Conservation (phyloP, 2,329 filamentous ascomycete genomes). For the Calonectria naviculata region DNA sequence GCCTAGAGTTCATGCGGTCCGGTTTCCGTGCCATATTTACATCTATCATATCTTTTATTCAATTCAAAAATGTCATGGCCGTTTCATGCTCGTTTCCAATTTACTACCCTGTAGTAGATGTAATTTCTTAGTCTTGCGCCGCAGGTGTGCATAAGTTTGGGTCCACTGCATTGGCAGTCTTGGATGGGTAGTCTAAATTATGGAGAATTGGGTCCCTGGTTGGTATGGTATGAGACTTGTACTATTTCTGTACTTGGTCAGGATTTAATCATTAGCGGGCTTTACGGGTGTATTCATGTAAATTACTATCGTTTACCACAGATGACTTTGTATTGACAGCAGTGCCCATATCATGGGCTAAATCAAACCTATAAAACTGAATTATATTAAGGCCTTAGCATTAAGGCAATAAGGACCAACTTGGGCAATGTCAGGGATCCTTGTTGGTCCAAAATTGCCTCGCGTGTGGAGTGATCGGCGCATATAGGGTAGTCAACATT, state of each 20-base stretch:
- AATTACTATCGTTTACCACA: neutral
- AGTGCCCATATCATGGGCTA: too few species aligned
- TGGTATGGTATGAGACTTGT: neutral
- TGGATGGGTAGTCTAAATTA: neutral
- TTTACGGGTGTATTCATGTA: neutral
- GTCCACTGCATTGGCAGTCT: neutral
- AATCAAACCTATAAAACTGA: too few species aligned
- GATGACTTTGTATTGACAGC: too few species aligned
- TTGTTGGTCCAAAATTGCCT: too few species aligned
- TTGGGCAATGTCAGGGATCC: too few species aligned
- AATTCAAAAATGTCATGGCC: neutral
- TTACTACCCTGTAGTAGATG: neutral
- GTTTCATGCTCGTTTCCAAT: neutral
- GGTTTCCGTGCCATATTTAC: constrained; percentile 10
- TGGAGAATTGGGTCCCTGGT: neutral
- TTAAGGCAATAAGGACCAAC: too few species aligned
- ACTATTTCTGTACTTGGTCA: neutral
- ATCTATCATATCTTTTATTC: constrained; percentile 13
- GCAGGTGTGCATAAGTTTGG: neutral
- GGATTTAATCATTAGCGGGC: neutral
- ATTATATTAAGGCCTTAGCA: too few species aligned
- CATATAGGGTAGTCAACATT: too few species aligned
- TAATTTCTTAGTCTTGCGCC: neutral
- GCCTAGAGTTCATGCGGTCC: constrained; percentile 14
- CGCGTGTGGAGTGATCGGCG: too few species aligned